Evolutionary conservation across 352 stramenopile species (phyloP), one percentile per base, ranked within the genome.

Genomic region (Pythium myriotylum): DNA sequence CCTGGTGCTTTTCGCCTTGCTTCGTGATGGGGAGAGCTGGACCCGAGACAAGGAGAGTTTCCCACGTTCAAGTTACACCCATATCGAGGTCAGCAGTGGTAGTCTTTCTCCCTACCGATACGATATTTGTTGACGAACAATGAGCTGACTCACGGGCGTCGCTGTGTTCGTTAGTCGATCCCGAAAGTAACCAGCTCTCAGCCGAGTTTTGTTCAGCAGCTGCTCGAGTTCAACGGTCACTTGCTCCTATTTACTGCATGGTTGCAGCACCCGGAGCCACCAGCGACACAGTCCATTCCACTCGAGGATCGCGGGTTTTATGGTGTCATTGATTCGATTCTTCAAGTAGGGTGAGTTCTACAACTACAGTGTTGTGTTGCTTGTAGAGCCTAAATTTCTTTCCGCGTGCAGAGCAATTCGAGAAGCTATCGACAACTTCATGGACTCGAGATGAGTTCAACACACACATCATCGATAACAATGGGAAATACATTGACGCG

Each of bases 21-120:
- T 92, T 14, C 80, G 78, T 22, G 84, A 92, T 43, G 84, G 88
- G 51, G 77, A 86, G 29, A 84, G 81, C 66, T 92, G 83, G 83
- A 85, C 62, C 16, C 83, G 81, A 3, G 83, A 92, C 57, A 89
- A 89, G 59, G 83, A 92, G 19, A 92, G 83, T 59, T 92, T 91
- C 54, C 83, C 83, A 1, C 77, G 81, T 17, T 92, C 83, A 3
- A 89, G 77, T 41, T 92, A 91, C 66, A 92, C 83, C 17, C 60
- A 81, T 53, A 58, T 89, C n/a, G 70, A 88, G 50, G 83, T 89
- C 58, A 35, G 10, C 29, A 10, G 5, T 35, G 10, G 29, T 35
- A n/a, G n/a, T n/a, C n/a, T n/a, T n/a, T n/a, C n/a, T n/a, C n/a
- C n/a, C n/a, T n/a, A n/a, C n/a, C n/a, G n/a, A n/a, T n/a, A n/a